Evolutionary conservation across 352 stramenopile species (phyloP), one percentile per base, ranked within the genome.

Genomic region (Globisporangium cylindrosporum): DNA sequence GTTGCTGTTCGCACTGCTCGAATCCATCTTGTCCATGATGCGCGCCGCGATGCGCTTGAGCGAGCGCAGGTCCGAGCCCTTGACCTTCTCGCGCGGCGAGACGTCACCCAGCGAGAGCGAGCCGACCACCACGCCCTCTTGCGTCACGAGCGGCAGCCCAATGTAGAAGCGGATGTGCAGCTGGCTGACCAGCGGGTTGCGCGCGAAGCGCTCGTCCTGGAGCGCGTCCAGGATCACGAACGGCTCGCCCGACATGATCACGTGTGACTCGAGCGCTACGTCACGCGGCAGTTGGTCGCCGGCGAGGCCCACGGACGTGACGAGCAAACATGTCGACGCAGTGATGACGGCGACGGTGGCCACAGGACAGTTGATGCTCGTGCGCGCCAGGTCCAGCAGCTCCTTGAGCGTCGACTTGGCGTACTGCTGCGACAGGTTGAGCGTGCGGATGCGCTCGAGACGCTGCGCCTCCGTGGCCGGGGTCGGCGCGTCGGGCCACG

Each of bases 101-200:
- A 76, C 90, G 69, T 93, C 88, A 9, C 80, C 83, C 20, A 95
- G 77, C 62, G 79, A 91, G 24, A 95, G 76, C 24, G 82, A 78
- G 25, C 88, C 88, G 9, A 95, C 75, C 51, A 93, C 73, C 46
- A 93, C 68, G 15, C 84, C 86, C 20, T 94, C 86, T 51, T 86
- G 89, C 18, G 82, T 79, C 61, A 88, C 72, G 55, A 95, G 75
- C 20, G 88, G 88, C 9, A 95, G 59, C 14, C 79, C 83, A 46
- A 94, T 77, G 74, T 93, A 93, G 69, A 94, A 92, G 38, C 87
- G 85, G 59, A 95, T 86, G 34, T 88, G 75, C 62, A 92, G 77
- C 15, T 82, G 79, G 22, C 80, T 75, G 27, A 90, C 86, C 25
- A 95, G 65, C 53, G 86, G 88, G 71, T 94, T 95, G 67, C 84